Conservation (phyloP, 805 yeast species). For the Ogataea methanolica region DNA sequence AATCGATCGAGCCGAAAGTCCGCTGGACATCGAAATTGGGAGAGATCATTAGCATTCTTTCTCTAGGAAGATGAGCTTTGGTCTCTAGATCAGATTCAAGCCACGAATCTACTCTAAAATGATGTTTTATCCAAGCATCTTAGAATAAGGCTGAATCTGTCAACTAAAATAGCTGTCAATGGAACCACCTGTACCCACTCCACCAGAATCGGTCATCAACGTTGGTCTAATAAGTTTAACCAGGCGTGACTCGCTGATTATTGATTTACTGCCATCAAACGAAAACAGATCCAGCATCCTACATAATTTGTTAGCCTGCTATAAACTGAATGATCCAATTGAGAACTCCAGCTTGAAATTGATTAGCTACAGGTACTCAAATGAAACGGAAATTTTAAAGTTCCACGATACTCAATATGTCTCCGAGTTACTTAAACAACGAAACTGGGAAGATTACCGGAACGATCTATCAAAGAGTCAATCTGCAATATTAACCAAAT, state of each 20-base stretch:
- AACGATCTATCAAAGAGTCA: slow-evolving; percentile 11
- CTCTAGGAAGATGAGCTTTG: no score
- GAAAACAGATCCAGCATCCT: slow-evolving; percentile 45
- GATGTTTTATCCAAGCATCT: no score
- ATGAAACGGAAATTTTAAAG: slow-evolving; percentile 34
- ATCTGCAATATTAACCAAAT: slow-evolving; percentile 4
- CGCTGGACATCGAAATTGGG: no score
- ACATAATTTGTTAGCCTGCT: slow-evolving; percentile 37
- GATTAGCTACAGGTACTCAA: slow-evolving; percentile 27
- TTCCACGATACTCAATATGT: slow-evolving; percentile 49
- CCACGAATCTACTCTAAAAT: no score
- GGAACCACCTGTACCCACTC: no score
- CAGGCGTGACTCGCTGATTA: slow-evolving; percentile 8
- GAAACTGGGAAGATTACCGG: slow-evolving; percentile 17
- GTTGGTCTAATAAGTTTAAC: slow-evolving; percentile 11
- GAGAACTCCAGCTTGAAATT: slow-evolving; percentile 15
- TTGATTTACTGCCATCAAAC: slow-evolving; percentile 50
- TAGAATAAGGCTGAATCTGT: no score
- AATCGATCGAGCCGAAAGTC: no score
- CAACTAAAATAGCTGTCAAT: no score
- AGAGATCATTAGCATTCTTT: no score
- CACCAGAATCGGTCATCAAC: not conserved
- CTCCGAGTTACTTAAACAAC: slow-evolving; percentile 31
- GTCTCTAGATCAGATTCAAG: no score
- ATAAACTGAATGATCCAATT: slow-evolving; percentile 26